A percentile compares a stretch with the other conserved stretches of the same genome.
Conservation (phyloP, 306 rosid genomes). For the Begonia peltatifolia region DNA sequence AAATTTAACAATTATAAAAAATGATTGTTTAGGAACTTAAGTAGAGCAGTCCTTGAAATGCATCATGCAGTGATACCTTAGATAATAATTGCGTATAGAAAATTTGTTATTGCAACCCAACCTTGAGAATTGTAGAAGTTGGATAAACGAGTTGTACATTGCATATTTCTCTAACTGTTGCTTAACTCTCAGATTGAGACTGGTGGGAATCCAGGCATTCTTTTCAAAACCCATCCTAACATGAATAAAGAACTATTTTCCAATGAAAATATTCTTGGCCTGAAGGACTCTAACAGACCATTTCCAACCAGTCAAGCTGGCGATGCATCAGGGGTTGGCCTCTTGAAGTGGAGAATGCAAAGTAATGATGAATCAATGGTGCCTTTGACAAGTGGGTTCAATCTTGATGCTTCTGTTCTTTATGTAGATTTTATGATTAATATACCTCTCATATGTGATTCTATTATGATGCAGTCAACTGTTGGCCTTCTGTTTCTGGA, state of each 20-base stretch:
- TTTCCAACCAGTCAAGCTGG: constrained; percentile 83
- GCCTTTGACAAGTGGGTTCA: constrained; percentile 81
- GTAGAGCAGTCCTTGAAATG: too few species aligned
- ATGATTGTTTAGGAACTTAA: too few species aligned
- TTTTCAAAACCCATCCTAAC: constrained; percentile 96
- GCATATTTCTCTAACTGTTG: background rate
- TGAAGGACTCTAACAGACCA: constrained; percentile 87
- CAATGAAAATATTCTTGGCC: constrained; percentile 59
- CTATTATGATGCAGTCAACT: constrained; percentile 58
- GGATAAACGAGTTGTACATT: too few species aligned
- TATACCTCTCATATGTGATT: background rate
- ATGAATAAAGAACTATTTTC: constrained; percentile 92
- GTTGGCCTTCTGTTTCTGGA: constrained; percentile 98
- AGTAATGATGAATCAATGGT: constrained; percentile 86
- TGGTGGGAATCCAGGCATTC: constrained; percentile 64
- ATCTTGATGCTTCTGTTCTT: background rate
- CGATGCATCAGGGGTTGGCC: constrained; percentile 82
- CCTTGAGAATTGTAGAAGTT: too few species aligned
- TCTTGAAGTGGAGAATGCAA: constrained; percentile 96
- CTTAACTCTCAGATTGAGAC: constrained; percentile 56
- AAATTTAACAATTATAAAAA: too few species aligned
- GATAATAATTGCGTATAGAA: too few species aligned
- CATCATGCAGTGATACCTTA: too few species aligned
- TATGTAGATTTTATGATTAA: too few species aligned
- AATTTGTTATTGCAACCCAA: too few species aligned